These are phyloP conservation scores for Solanum ossicruentum DNA, from an alignment of 257 asterid genomes.

Conservation along the genomic window DNA sequence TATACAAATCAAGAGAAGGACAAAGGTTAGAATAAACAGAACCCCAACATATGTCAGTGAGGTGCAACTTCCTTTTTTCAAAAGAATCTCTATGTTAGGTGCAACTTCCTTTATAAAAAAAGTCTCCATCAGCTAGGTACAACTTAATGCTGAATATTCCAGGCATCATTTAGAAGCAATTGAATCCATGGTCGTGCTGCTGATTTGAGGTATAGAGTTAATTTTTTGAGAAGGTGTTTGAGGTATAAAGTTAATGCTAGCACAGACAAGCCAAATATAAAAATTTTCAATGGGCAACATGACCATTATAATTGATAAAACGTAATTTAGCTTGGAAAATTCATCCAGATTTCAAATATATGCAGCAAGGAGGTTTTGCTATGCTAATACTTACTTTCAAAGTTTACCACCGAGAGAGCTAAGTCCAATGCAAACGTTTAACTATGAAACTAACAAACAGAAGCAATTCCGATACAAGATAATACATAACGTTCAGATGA, in stretches of 20 bases:
- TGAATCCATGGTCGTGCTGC: background rate
- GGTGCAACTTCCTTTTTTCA: background rate
- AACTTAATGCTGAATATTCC: background rate
- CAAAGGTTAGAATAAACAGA: background rate
- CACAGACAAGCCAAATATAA: background rate
- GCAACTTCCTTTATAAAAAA: background rate
- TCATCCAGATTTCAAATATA: background rate
- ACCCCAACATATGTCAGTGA: background rate
- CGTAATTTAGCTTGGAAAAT: background rate
- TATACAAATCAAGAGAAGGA: background rate
- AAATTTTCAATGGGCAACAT: background rate
- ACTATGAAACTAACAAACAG: background rate
- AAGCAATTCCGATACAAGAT: background rate
- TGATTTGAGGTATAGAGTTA: background rate
- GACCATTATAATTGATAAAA: background rate
- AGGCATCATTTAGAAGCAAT: background rate
- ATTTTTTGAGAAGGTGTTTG: background rate
- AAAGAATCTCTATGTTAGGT: background rate
- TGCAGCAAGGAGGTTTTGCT: background rate
- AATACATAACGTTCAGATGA: background rate
- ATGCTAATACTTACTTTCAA: background rate
- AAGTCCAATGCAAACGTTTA: background rate
- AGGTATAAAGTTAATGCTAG: background rate
- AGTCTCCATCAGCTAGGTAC: background rate
- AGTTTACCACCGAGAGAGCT: background rate